Percentiles rank a stretch among this genome's conserved stretches.
Conservation (phyloP, 352 stramenopile species). For the Phytopythium aichiense region DNA sequence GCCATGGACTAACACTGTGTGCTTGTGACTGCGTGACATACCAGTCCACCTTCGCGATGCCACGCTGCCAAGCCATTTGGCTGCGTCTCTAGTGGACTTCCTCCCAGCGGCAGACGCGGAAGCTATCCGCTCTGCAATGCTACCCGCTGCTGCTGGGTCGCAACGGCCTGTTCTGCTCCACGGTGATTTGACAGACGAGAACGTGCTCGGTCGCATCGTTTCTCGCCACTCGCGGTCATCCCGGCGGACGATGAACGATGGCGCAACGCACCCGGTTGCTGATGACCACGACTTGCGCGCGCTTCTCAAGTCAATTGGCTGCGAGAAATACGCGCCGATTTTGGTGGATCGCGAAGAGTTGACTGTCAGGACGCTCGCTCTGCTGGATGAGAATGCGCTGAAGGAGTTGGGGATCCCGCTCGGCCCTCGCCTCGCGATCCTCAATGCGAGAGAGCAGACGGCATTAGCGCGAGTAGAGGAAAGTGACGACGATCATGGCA, state of each 20-base stretch:
- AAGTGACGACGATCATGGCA: conserved; percentile 19
- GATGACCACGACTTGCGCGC: conserved; percentile 14
- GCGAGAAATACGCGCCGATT: conserved; percentile 44
- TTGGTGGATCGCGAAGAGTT: conserved; percentile 61
- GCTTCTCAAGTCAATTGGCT: conserved; percentile 41
- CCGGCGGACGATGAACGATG: conserved; percentile 4
- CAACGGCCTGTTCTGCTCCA: conserved; percentile 62
- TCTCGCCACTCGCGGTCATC: conserved; percentile 4
- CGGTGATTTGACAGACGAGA: conserved; percentile 83
- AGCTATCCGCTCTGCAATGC: conserved; percentile 28
- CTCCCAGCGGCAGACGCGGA: conserved; percentile 28
- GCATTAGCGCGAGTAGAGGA: conserved; percentile 19
- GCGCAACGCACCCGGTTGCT: background rate
- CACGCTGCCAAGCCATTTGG: conserved; percentile 52
- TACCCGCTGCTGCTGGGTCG: conserved; percentile 26
- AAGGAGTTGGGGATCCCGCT: conserved; percentile 57
- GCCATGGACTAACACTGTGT: background rate
- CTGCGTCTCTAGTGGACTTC: conserved; percentile 59
- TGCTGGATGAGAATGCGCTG: conserved; percentile 46
- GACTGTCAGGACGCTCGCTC: conserved; percentile 35
- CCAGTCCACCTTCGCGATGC: conserved; percentile 57
- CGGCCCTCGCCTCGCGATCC: conserved; percentile 53
- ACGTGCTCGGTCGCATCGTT: conserved; percentile 51
- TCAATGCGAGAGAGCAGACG: conserved; percentile 20
- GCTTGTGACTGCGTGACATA: conserved; percentile 11